Evolutionary conservation across 2,329 filamentous ascomycete genomes (phyloP).

Genomic region (Neophaeococcomyces aloes): DNA sequence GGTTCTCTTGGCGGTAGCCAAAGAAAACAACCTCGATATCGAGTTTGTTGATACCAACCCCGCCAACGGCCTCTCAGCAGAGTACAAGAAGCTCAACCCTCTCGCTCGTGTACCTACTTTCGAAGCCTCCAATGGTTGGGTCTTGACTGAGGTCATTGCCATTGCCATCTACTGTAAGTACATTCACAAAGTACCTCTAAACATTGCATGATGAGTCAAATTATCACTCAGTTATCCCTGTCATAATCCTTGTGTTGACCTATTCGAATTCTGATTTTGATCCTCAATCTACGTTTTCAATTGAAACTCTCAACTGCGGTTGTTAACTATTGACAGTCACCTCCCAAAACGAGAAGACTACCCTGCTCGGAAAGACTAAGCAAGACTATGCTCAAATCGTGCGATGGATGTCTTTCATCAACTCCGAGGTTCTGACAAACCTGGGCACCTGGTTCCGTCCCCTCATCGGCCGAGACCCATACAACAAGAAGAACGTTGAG

Average conservation of each 20-base stretch:
- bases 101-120: constrained; percentile 91
- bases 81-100: constrained; percentile 77
- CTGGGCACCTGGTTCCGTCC: constrained; percentile 78
- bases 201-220: constrained; percentile 54
- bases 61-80: constrained; percentile 53
- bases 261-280: constrained; percentile 67
- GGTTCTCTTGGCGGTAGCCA: constrained; percentile 82
- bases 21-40: constrained; percentile 91
- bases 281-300: constrained; percentile 15
- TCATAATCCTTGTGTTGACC: constrained; percentile 92
- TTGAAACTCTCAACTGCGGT: constrained; percentile 9
- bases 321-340: constrained; percentile 53
- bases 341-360: constrained; percentile 99
- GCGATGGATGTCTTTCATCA: constrained; percentile 96
- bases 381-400: constrained; percentile 99
- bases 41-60: constrained; percentile 67
- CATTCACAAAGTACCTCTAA: constrained; percentile 15
- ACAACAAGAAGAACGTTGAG: constrained; percentile 98
- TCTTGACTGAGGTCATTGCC: constrained; percentile 80
- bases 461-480: constrained; percentile 66
- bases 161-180: constrained; percentile 95
- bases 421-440: constrained; percentile 66
- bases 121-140: constrained; percentile 80
- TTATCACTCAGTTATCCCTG: constrained; percentile 93
- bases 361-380: constrained; percentile 98